phyloP scores from a whole-genome alignment of 2,329 filamentous ascomycete species.

The Aureobasidium uvarum region DNA sequence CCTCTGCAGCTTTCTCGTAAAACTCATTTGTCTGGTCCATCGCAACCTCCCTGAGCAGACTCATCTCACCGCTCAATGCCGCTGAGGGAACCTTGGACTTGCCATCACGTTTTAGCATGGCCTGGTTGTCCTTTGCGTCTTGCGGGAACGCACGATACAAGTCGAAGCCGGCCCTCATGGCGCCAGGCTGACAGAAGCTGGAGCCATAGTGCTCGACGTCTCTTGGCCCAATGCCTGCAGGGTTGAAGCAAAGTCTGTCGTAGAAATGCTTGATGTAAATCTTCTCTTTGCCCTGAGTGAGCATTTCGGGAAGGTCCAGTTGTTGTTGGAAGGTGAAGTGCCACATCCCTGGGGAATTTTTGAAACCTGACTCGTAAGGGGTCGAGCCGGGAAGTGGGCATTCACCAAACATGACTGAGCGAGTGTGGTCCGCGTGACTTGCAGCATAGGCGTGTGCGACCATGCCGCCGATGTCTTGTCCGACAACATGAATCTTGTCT shows the following conservation, averaged over 20 bases:
- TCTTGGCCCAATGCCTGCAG: conserved; percentile 38
- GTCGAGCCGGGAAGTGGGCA: conserved; percentile 44
- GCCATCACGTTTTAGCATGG: conserved; percentile 36
- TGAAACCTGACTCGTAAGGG: conserved; percentile 35
- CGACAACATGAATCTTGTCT: conserved; percentile 47
- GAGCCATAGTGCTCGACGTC: conserved; percentile 44
- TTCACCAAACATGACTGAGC: conserved; percentile 46
- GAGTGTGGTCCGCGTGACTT: conserved; percentile 39
- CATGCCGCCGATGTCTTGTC: conserved; percentile 52
- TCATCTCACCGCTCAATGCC: conserved; percentile 37
- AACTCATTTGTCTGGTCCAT: conserved; percentile 38
- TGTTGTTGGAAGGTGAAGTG: conserved; percentile 48
- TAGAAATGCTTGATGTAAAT: conserved; percentile 49
- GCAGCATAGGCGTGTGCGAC: conserved; percentile 46
- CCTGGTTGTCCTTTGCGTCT: conserved; percentile 38
- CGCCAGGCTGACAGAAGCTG: conserved; percentile 39
- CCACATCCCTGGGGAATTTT: conserved; percentile 36
- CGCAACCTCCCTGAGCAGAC: conserved; percentile 33
- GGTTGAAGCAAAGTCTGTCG: conserved; percentile 42
- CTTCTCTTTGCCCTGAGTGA: conserved; percentile 45
- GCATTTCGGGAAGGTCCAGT: conserved; percentile 42
- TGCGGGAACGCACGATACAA: conserved; percentile 40
- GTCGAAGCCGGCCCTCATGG: conserved; percentile 39
- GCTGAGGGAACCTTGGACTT: conserved; percentile 37
- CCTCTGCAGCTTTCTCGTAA: conserved; percentile 35